These are phyloP conservation scores for Dorcoceras hygrometricum DNA, from an alignment of 257 asterid species.

Conservation along the genomic window DNA sequence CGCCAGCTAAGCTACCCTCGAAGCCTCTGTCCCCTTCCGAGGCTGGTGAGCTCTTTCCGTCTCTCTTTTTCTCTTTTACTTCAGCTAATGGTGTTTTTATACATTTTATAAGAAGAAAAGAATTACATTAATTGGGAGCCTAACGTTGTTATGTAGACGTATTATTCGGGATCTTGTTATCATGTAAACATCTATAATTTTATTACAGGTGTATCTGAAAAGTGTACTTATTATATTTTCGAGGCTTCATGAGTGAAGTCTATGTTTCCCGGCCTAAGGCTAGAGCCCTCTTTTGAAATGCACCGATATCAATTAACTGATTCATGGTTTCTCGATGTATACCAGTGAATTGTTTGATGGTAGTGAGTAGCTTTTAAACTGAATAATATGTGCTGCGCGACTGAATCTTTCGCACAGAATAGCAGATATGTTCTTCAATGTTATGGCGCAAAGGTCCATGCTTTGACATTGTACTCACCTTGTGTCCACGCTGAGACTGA, in stretches of 20 bases:
- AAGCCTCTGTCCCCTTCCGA: constrained; percentile 78
- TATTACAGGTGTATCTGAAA: no score
- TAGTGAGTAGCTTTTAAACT: background rate
- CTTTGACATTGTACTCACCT: background rate
- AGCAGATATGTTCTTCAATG: no score
- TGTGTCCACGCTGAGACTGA: background rate
- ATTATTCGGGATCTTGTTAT: background rate
- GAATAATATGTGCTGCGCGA: background rate
- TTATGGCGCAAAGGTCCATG: background rate
- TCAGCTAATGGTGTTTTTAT: background rate
- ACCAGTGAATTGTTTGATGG: no score
- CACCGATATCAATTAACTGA: no score
- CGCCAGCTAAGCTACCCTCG: constrained; percentile 51
- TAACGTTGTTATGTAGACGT: background rate
- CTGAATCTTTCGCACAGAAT: background rate
- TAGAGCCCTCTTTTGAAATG: no score
- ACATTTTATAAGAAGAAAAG: background rate
- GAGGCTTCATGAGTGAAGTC: no score
- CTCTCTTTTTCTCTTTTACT: background rate
- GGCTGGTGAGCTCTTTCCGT: constrained; percentile 45
- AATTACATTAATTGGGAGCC: background rate
- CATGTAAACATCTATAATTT: background rate
- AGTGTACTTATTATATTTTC: no score
- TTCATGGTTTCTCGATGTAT: no score
- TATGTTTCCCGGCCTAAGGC: no score